Evolutionary conservation across 805 yeast genomes (phyloP).

Genomic region (Yarrowia yakushimensis): DNA sequence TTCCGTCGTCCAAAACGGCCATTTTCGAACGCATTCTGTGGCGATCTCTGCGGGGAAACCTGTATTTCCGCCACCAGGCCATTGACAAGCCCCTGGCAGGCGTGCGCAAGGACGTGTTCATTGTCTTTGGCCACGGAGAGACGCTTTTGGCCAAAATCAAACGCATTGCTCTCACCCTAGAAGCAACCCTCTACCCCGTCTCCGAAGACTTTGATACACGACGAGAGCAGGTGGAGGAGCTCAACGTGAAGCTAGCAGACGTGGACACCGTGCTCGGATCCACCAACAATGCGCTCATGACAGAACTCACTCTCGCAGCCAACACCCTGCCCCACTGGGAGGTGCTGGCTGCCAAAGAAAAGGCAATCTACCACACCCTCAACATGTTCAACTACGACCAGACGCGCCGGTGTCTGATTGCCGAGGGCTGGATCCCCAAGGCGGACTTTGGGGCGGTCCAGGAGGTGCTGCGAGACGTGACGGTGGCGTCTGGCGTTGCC

Average conservation of each 20-base stretch:
- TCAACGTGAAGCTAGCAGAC: conserved; percentile 50
- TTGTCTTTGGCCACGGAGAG: conserved; percentile 89
- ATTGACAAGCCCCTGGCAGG: conserved; percentile 65
- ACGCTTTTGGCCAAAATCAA: conserved; percentile 64
- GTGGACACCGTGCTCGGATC: conserved; percentile 58
- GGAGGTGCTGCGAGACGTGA: conserved; percentile 57
- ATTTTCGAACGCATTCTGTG: conserved; percentile 80
- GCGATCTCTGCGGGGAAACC: conserved; percentile 90
- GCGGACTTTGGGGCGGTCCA: conserved; percentile 62
- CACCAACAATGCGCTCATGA: conserved; percentile 60
- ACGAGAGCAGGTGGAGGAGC: conserved; percentile 38
- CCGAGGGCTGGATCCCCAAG: conserved; percentile 97
- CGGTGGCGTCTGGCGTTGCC: conserved; percentile 45
- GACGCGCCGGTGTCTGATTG: conserved; percentile 75
- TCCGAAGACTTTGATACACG: conserved; percentile 47
- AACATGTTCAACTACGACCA: conserved; percentile 79
- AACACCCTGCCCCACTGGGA: conserved; percentile 73
- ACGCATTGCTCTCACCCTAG: conserved; percentile 83
- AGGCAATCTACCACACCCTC: conserved; percentile 71
- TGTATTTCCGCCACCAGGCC: conserved; percentile 71
- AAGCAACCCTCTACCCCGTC: conserved; percentile 68
- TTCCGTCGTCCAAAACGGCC: conserved; percentile 64
- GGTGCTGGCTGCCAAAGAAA: conserved; percentile 67
- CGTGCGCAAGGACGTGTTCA: conserved; percentile 74
- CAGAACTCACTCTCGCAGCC: conserved; percentile 76